These are phyloP conservation scores for Mycena amicta DNA, from an alignment of 768 basidiomycete genomes.

Conservation along the genomic window DNA sequence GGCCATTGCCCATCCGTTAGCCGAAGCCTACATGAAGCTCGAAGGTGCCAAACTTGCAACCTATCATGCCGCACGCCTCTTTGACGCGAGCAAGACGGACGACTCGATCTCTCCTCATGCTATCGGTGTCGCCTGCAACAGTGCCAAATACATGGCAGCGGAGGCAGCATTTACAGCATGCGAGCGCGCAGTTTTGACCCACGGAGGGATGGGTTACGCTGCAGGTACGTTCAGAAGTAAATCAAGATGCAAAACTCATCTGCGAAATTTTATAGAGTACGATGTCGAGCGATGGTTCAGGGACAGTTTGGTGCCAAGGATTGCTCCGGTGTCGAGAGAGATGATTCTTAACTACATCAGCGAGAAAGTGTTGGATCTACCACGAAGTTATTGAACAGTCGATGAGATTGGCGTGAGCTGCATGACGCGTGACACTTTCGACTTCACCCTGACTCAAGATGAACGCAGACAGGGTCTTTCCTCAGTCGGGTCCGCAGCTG, in stretches of 20 bases:
- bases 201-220: conserved; percentile 24
- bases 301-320: conserved; percentile 22
- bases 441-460: too few relatives aligned
- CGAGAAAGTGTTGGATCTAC: conserved; percentile 15
- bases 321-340: conserved; percentile 24
- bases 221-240: too few relatives aligned
- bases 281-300: conserved; percentile 23
- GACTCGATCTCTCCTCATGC: neutral
- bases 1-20: conserved; percentile 20
- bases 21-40: conserved; percentile 18
- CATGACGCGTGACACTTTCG: too few relatives aligned
- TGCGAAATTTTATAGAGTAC: too few relatives aligned
- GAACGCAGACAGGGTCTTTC: too few relatives aligned
- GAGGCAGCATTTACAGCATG: conserved; percentile 24
- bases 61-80: conserved; percentile 21
- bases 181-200: conserved; percentile 15
- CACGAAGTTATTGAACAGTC: conserved; percentile 12
- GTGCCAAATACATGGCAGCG: conserved; percentile 22
- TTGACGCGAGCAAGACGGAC: conserved; percentile 15
- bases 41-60: conserved; percentile 21
- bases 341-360: conserved; percentile 22
- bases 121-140: conserved; percentile 19
- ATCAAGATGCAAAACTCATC: too few relatives aligned
- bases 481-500: too few relatives aligned
- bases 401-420: too few relatives aligned